phyloP scores from a whole-genome alignment of 2,329 filamentous ascomycete genomes.

The Dendryphion nanum region DNA sequence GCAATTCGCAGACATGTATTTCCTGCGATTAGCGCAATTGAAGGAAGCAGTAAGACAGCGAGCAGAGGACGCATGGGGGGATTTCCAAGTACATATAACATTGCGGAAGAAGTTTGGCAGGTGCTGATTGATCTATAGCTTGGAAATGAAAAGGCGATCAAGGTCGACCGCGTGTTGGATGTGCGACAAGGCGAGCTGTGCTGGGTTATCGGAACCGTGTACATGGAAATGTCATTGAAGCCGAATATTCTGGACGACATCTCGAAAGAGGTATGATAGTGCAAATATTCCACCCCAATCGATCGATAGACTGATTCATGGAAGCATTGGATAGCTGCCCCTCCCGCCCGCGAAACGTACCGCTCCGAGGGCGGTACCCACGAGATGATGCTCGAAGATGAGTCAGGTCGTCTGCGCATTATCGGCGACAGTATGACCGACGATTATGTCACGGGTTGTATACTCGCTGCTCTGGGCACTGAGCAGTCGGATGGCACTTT shows the following conservation, averaged over 20 bases:
- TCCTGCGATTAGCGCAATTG: slow-evolving; percentile 81
- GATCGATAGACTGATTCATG: background rate
- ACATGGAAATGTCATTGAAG: slow-evolving; percentile 96
- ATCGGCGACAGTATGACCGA: slow-evolving; percentile 68
- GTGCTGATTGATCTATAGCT: slow-evolving; percentile 45
- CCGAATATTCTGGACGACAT: slow-evolving; percentile 95
- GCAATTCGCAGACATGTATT: slow-evolving; percentile 98
- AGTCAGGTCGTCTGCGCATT: slow-evolving; percentile 82
- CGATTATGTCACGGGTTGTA: slow-evolving; percentile 84
- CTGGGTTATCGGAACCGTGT: slow-evolving; percentile 92
- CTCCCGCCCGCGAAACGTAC: slow-evolving; percentile 75
- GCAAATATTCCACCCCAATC: slow-evolving; percentile 2
- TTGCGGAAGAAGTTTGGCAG: background rate
- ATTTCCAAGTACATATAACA: slow-evolving; percentile 54
- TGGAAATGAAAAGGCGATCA: slow-evolving; percentile 70
- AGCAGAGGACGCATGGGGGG: slow-evolving; percentile 74
- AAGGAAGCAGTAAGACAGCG: slow-evolving; percentile 78
- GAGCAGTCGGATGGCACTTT: slow-evolving; percentile 92
- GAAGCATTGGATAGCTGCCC: slow-evolving; percentile 88
- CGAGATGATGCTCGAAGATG: slow-evolving; percentile 86
- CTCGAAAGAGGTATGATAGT: slow-evolving; percentile 70
- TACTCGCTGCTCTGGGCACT: slow-evolving; percentile 91
- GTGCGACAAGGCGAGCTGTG: slow-evolving; percentile 93
- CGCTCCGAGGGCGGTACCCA: slow-evolving; percentile 62
- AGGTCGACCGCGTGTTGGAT: slow-evolving; percentile 86